Evolutionary conservation across 2,329 filamentous ascomycete species (phyloP).

Genomic region (Sporothrix phasma): DNA sequence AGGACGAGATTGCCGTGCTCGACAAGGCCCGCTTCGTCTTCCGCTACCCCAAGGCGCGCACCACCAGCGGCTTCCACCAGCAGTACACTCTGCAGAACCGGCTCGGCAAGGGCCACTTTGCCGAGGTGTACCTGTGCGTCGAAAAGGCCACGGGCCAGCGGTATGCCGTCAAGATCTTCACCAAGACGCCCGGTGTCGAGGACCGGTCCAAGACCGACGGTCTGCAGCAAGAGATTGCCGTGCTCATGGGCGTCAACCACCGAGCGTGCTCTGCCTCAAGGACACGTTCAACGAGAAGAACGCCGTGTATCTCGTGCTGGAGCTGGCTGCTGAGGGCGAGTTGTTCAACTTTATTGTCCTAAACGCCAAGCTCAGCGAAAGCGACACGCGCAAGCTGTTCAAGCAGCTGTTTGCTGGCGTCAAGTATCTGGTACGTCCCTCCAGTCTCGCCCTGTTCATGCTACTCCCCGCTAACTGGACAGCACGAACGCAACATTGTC

Average conservation of each 20-base stretch:
- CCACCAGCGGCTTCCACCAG: slow-evolving; percentile 69
- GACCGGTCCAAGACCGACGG: slow-evolving; percentile 77
- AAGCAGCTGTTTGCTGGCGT: slow-evolving; percentile 84
- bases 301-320: slow-evolving; percentile 82
- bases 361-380: slow-evolving; percentile 79
- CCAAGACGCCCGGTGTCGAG: slow-evolving; percentile 70
- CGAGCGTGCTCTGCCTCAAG: slow-evolving; percentile 84
- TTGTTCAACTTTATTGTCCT: slow-evolving; percentile 91
- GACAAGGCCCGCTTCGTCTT: slow-evolving; percentile 84
- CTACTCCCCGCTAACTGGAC: neutral
- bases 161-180: slow-evolving; percentile 92
- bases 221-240: slow-evolving; percentile 88
- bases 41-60: slow-evolving; percentile 67
- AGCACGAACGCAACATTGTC: slow-evolving; percentile 96
- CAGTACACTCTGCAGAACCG: slow-evolving; percentile 79
- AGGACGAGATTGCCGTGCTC: slow-evolving; percentile 82
- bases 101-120: slow-evolving; percentile 91
- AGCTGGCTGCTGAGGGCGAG: slow-evolving; percentile 86
- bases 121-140: slow-evolving; percentile 81
- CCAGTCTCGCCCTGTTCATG: too few species aligned
- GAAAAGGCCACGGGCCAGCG: slow-evolving; percentile 74
- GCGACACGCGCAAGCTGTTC: slow-evolving; percentile 78
- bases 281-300: slow-evolving; percentile 90
- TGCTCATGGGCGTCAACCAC: slow-evolving; percentile 95
- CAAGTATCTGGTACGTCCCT: slow-evolving; percentile 75